phyloP scores from a whole-genome alignment of 768 basidiomycete genomes.

The Candolleomyces eurysporus region DNA sequence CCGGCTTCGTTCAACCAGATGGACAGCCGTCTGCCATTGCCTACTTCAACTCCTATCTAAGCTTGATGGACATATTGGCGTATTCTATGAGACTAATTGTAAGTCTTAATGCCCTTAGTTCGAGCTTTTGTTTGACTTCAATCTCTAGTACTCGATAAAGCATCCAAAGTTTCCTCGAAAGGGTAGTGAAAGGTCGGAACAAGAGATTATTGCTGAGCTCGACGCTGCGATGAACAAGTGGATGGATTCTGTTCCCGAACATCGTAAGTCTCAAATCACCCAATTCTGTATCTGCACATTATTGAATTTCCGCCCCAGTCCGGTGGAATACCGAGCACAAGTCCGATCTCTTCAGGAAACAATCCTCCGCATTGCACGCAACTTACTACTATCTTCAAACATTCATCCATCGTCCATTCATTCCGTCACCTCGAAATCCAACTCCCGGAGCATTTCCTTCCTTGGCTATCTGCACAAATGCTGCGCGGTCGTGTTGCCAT shows the following conservation, averaged over 20 bases:
- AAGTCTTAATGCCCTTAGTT: conserved; percentile 16
- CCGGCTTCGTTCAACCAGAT: conserved; percentile 61
- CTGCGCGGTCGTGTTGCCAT: conserved; percentile 73
- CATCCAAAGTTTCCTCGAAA: conserved; percentile 51
- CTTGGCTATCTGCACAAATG: conserved; percentile 83
- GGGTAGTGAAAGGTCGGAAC: conserved; percentile 52
- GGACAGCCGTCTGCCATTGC: conserved; percentile 53
- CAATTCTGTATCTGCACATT: conserved; percentile 25
- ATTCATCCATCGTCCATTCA: conserved; percentile 75
- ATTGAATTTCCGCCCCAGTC: conserved; percentile 34
- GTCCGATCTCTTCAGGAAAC: conserved; percentile 43
- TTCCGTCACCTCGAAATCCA: conserved; percentile 59
- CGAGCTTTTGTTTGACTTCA: not conserved
- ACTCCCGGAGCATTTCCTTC: conserved; percentile 47
- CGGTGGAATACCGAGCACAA: conserved; percentile 42
- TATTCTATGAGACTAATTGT: conserved; percentile 61
- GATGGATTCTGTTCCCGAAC: conserved; percentile 67
- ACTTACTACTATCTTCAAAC: conserved; percentile 58
- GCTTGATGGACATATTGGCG: conserved; percentile 59
- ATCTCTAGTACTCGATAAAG: conserved; percentile 66
- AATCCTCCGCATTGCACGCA: conserved; percentile 54
- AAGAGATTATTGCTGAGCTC: conserved; percentile 65
- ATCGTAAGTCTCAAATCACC: conserved; percentile 28
- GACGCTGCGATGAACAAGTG: conserved; percentile 79
- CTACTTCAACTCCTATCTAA: conserved; percentile 54